Evolutionary conservation across 2,329 filamentous ascomycete species (phyloP), one percentile per base, ranked within the genome.

Genomic region (Fusarium torreyae): DNA sequence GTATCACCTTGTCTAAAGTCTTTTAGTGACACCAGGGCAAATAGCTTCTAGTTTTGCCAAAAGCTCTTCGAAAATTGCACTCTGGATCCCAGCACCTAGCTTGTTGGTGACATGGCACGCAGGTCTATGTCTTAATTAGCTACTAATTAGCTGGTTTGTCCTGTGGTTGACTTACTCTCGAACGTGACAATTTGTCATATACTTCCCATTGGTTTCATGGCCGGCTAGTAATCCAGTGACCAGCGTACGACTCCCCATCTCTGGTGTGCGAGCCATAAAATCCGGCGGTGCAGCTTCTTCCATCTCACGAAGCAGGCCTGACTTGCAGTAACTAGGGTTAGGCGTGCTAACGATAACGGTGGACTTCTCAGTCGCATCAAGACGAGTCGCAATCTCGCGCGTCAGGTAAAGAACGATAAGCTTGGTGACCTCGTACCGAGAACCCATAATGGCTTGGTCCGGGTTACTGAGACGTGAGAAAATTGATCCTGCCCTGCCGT

Each of bases 321-420:
- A 82, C 51, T 80, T 78, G 75, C 81, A 82, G 54, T 76, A 80
- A 43, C 81, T 82, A 3, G 81, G 81, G 46, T 82, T 83, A 0
- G 80, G 78, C 14, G 80, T 75, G 59, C 82, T 83, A 58, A 83
- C 60, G 18, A 81, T 74, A 17, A 78, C 62, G 0, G 8, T 3
- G 9, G 38, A 44, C 46, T 73, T 71, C 0, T 52, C 57, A 0
- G 69, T 53, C 0, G 13, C 14, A 0, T 18, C 40, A 5, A 68
- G 54, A 4, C 64, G 63, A 22, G 55, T 17, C 5, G 75, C 77
- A 6, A 80, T 62, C 55, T 79, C 78, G 2, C 77, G 77, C 3
- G 76, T 72, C 6, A 63, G 63, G 34, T 77, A 79, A 0, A 80
- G 36, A 5, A 76, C 75, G 1, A 80, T 66, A 0, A 79, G 66